A percentile compares a stretch with the other conserved stretches of the same genome.
These are phyloP conservation scores for Cladophialophora immunda DNA, from an alignment of 2,329 filamentous ascomycete genomes.

Conservation along the genomic window DNA sequence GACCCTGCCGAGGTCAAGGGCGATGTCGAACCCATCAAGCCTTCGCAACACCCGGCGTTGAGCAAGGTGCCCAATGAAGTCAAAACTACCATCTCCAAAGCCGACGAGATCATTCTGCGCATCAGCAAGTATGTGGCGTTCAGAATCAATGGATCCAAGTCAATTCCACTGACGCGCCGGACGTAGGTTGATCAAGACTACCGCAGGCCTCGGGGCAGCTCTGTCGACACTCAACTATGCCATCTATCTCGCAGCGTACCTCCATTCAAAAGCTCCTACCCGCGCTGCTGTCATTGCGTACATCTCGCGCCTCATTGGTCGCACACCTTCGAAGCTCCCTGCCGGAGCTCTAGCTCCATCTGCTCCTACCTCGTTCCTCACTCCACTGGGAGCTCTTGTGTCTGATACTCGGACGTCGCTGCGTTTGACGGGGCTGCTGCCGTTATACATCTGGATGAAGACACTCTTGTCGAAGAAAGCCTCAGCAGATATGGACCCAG, in stretches of 20 bases:
- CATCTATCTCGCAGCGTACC: slow-evolving; percentile 67
- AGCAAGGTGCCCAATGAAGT: slow-evolving; percentile 34
- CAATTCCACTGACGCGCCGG: neutral
- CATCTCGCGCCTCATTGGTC: slow-evolving; percentile 36
- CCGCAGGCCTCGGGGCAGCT: slow-evolving; percentile 73
- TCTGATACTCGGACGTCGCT: slow-evolving; percentile 62
- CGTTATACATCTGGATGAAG: slow-evolving; percentile 82
- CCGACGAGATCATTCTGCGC: slow-evolving; percentile 34
- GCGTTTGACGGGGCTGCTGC: slow-evolving; percentile 70
- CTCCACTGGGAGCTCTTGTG: slow-evolving; percentile 61
- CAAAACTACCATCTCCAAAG: slow-evolving; percentile 32
- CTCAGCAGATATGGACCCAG: slow-evolving; percentile 49
- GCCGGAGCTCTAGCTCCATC: slow-evolving; percentile 56
- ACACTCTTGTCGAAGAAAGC: slow-evolving; percentile 55
- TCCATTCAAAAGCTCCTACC: slow-evolving; percentile 58
- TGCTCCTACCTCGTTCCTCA: slow-evolving; percentile 50
- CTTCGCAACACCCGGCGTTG: slow-evolving; percentile 24
- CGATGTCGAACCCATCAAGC: slow-evolving; percentile 29
- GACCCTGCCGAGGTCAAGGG: slow-evolving; percentile 24
- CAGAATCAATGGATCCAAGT: neutral
- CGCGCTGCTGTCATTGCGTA: slow-evolving; percentile 42
- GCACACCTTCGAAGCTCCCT: slow-evolving; percentile 35
- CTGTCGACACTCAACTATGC: slow-evolving; percentile 75
- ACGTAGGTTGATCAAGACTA: slow-evolving; percentile 70
- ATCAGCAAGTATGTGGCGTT: slow-evolving; percentile 34